Percentiles rank a stretch among this genome's conserved stretches.
phyloP scores from a whole-genome alignment of 1,284 basidiomycete genomes.

The Papiliotrema fonsecae region DNA sequence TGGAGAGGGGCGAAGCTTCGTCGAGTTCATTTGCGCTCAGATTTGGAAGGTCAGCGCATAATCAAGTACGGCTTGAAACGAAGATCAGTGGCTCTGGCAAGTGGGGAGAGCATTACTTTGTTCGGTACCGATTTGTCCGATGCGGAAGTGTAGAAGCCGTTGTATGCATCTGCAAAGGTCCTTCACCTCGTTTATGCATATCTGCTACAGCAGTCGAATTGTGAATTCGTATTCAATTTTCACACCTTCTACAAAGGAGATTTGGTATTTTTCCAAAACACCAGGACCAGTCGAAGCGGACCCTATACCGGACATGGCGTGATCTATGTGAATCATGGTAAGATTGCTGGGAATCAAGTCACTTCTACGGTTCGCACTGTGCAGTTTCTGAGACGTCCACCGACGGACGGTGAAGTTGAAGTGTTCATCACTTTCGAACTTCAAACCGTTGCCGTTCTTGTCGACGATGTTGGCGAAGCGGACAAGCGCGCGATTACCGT shows the following conservation, averaged over 20 bases:
- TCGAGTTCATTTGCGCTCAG: background rate
- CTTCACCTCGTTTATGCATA: no score
- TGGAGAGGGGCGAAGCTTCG: no score
- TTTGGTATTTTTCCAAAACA: constrained; percentile 9
- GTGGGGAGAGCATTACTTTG: background rate
- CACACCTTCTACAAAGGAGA: background rate
- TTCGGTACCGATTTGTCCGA: background rate
- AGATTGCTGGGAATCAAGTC: constrained; percentile 13
- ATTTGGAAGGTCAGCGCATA: background rate
- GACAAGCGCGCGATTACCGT: constrained; percentile 14
- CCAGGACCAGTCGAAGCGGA: constrained; percentile 14
- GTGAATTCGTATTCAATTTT: background rate
- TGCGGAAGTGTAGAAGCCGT: no score
- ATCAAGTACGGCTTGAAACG: background rate
- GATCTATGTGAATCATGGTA: constrained; percentile 18
- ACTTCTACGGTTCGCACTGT: constrained; percentile 10
- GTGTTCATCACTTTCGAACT: constrained; percentile 8
- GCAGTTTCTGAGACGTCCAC: constrained; percentile 19
- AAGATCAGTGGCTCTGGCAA: background rate
- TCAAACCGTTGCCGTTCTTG: background rate
- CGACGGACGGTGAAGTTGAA: constrained; percentile 14
- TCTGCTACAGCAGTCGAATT: background rate
- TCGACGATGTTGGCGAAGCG: constrained; percentile 11
- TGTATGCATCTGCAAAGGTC: no score
- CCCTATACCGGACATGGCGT: constrained; percentile 13